These are phyloP conservation scores for Pythium apleroticum DNA, from an alignment of 352 stramenopile genomes.

Conservation along the genomic window DNA sequence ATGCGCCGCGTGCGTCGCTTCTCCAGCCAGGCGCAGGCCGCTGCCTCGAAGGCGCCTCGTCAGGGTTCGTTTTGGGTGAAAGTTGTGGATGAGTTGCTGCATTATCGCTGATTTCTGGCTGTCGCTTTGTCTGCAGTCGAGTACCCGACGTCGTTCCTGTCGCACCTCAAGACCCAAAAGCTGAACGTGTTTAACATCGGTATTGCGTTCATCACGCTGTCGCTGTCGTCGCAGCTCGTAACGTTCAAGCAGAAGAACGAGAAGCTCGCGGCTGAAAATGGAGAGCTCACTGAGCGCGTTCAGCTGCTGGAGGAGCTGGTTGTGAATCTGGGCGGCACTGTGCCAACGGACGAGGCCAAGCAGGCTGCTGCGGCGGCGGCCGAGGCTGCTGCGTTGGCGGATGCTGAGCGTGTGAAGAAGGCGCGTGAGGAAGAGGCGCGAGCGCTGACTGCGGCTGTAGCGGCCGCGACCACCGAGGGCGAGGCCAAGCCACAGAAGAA, in stretches of 20 bases:
- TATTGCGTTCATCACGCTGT: slow-evolving; percentile 80
- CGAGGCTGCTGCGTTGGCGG: slow-evolving; percentile 27
- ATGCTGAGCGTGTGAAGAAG: slow-evolving; percentile 43
- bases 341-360: slow-evolving; percentile 52
- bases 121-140: slow-evolving; percentile 27
- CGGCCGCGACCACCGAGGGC: slow-evolving; percentile 16
- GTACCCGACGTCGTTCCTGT: slow-evolving; percentile 83
- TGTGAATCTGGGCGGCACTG: slow-evolving; percentile 49
- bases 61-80: slow-evolving; percentile 18
- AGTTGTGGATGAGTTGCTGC: not conserved
- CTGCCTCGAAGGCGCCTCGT: slow-evolving; percentile 5
- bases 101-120: not conserved
- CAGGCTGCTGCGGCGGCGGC: slow-evolving; percentile 24
- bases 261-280: slow-evolving; percentile 36
- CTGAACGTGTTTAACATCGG: slow-evolving; percentile 88
- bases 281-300: slow-evolving; percentile 48
- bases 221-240: slow-evolving; percentile 82
- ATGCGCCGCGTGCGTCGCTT: slow-evolving; percentile 25
- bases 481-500: slow-evolving; percentile 31
- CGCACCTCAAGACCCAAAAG: slow-evolving; percentile 74
- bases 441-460: slow-evolving; percentile 20
- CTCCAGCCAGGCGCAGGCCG: slow-evolving; percentile 11
- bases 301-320: slow-evolving; percentile 62
- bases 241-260: slow-evolving; percentile 69
- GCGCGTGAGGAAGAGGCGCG: slow-evolving; percentile 49